These are phyloP conservation scores for Mycena crocata DNA, from an alignment of 768 basidiomycete genomes.

Conservation along the genomic window DNA sequence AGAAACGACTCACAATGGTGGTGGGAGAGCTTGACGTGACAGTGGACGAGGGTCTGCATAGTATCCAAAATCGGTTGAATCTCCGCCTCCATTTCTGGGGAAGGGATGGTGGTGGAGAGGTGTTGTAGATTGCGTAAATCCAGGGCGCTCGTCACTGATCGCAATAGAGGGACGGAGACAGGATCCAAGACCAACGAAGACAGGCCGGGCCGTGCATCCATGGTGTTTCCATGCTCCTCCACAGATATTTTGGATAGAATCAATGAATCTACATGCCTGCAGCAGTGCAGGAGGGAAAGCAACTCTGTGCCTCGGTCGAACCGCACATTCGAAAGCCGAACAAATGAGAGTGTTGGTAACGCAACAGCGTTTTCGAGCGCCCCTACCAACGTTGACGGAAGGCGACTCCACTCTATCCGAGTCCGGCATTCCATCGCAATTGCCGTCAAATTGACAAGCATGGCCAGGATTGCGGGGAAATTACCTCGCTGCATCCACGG, in stretches of 20 bases:
- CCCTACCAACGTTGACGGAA: not conserved
- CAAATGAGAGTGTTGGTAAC: constrained; percentile 11
- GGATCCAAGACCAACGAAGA: constrained; percentile 13
- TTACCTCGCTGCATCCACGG: constrained; percentile 13
- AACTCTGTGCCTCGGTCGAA: constrained; percentile 16
- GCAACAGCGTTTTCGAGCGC: not conserved
- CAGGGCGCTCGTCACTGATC: constrained; percentile 3
- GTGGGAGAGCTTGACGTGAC: constrained; percentile 6
- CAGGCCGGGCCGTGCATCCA: not conserved
- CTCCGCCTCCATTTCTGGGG: constrained; percentile 8
- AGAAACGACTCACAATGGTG: constrained; percentile 12
- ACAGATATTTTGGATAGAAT: not conserved
- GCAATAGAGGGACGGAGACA: not conserved
- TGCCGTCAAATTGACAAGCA: constrained; percentile 13
- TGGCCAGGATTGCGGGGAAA: constrained; percentile 6
- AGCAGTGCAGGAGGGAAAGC: constrained; percentile 11
- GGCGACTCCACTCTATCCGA: constrained; percentile 5
- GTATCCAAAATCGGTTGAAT: constrained; percentile 14
- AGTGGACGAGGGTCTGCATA: constrained; percentile 2
- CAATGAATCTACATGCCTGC: constrained; percentile 6
- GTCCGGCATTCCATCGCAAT: constrained; percentile 7
- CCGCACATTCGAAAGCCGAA: not conserved
- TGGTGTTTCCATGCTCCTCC: not conserved
- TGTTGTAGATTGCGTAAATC: constrained; percentile 6
- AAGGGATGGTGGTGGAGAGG: not conserved